phyloP scores from a whole-genome alignment of 306 rosid genomes.

The Argentina anserina region DNA sequence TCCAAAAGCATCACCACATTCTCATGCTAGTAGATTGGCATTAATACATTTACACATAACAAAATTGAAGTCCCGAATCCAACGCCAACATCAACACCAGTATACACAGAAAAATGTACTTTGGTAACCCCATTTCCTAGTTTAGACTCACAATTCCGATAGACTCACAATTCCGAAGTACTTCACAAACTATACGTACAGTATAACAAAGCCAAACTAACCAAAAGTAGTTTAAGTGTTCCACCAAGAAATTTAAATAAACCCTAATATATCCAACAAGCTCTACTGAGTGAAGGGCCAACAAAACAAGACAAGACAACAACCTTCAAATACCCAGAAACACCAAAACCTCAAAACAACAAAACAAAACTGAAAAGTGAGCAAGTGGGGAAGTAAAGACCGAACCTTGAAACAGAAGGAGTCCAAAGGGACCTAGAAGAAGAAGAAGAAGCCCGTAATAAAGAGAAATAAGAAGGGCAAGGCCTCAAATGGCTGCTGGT shows the following conservation, averaged over 20 bases:
- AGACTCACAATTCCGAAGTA: neutral
- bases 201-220: neutral
- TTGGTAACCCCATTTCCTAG: neutral
- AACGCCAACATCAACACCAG: neutral
- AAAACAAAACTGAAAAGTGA: neutral
- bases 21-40: neutral
- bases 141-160: neutral
- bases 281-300: neutral
- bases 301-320: too few species aligned
- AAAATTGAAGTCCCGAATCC: neutral
- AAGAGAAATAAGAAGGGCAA: constrained; percentile 52
- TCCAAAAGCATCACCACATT: neutral
- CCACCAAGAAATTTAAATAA: neutral
- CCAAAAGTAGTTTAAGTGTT: neutral
- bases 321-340: neutral
- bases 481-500: constrained; percentile 48
- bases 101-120: neutral
- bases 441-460: constrained; percentile 38
- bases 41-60: neutral
- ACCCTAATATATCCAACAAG: neutral
- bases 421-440: constrained; percentile 40
- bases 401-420: constrained; percentile 17
- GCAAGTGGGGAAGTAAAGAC: neutral
- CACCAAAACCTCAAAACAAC: neutral
- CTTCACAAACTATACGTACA: neutral